Conservation (phyloP, 1,284 basidiomycete species). For the Puccinia horiana region DNA sequence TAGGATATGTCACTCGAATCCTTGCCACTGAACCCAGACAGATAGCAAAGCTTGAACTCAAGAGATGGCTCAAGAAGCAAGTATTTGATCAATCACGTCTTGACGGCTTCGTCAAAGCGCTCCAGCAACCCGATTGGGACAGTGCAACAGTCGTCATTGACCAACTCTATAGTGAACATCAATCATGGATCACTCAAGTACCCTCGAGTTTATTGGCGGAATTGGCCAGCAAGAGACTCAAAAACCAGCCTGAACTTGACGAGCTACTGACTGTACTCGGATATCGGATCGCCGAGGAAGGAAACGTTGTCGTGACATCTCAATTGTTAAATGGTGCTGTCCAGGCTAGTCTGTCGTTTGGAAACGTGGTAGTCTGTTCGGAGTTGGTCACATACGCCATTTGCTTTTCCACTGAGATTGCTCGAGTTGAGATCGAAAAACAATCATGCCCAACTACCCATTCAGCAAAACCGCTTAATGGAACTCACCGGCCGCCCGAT, state of each 20-base stretch:
- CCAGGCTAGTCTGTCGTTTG: constrained; percentile 37
- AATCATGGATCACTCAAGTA: neutral
- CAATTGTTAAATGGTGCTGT: constrained; percentile 42
- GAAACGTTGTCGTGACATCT: constrained; percentile 18
- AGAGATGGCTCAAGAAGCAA: constrained; percentile 44
- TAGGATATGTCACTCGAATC: constrained; percentile 42
- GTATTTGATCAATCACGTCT: constrained; percentile 13
- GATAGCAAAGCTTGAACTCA: constrained; percentile 39
- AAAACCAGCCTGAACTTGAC: constrained; percentile 4
- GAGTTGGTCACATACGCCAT: constrained; percentile 41
- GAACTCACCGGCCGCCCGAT: constrained; percentile 1
- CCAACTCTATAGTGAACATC: constrained; percentile 6
- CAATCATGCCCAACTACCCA: constrained; percentile 5
- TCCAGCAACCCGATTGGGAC: constrained; percentile 23
- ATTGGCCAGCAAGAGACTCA: constrained; percentile 32
- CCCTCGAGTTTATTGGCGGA: constrained; percentile 45
- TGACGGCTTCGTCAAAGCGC: constrained; percentile 26
- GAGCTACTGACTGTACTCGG: constrained; percentile 29
- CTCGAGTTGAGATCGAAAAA: constrained; percentile 46
- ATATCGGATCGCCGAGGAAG: constrained; percentile 46
- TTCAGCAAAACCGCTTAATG: neutral
- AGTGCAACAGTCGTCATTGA: constrained; percentile 22
- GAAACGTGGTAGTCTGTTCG: constrained; percentile 24
- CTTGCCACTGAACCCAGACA: constrained; percentile 33
- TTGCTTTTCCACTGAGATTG: constrained; percentile 44